Percentiles rank a stretch among this genome's conserved stretches.
phyloP scores from a whole-genome alignment of 768 basidiomycete genomes.

The Amanita thiersii region DNA sequence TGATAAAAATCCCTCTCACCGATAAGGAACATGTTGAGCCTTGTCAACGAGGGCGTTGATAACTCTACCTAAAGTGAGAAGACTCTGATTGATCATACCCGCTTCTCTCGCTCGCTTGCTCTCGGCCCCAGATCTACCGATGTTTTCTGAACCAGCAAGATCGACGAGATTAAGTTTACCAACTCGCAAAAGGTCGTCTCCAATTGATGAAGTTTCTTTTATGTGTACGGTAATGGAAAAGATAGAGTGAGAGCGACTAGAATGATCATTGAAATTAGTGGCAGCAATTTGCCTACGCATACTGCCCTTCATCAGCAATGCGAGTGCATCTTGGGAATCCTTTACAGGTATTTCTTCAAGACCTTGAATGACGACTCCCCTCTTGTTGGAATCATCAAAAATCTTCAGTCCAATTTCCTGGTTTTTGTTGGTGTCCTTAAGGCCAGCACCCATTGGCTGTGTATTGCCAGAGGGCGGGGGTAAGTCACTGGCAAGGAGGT shows the following conservation, averaged over 20 bases:
- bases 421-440: conserved; percentile 37
- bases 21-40: conserved; percentile 88
- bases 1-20: conserved; percentile 34
- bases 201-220: conserved; percentile 70
- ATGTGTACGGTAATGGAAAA: conserved; percentile 94
- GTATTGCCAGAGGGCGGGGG: conserved; percentile 53
- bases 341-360: conserved; percentile 85
- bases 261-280: conserved; percentile 97
- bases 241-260: conserved; percentile 94
- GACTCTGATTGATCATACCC: conserved; percentile 97
- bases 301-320: conserved; percentile 82
- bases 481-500: conserved; percentile 80
- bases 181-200: conserved; percentile 85
- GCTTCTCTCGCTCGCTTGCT: conserved; percentile 94
- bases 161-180: conserved; percentile 98
- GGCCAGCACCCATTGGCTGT: conserved; percentile 74
- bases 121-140: conserved; percentile 91
- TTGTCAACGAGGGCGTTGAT: conserved; percentile 94
- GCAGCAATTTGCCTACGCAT: conserved; percentile 88
- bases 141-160: conserved; percentile 95
- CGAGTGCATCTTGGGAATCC: conserved; percentile 75
- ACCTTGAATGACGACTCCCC: conserved; percentile 90
- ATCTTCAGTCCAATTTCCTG: conserved; percentile 65
- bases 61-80: conserved; percentile 93
- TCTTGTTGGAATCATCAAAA: conserved; percentile 85